Evolutionary conservation across 2,329 filamentous ascomycete genomes (phyloP).

Genomic region (Aspergillus luchuensis): DNA sequence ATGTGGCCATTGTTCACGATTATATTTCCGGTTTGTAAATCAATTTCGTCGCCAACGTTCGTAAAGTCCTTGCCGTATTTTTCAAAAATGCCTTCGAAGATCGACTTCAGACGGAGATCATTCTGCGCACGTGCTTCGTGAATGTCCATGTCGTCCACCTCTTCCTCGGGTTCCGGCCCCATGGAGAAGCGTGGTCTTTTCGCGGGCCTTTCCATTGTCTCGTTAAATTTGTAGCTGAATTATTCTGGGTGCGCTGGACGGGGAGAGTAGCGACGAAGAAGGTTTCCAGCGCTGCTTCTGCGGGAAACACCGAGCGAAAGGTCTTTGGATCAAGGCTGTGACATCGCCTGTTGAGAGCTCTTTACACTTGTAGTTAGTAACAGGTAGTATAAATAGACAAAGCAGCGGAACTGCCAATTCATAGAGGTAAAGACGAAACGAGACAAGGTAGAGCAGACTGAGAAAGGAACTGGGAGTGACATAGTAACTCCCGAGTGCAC

Average conservation of each 20-base stretch:
- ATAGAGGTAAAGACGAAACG: not conserved
- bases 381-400: not conserved
- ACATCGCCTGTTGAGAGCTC: not conserved
- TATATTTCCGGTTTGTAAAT: constrained; percentile 76
- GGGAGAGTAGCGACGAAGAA: not conserved
- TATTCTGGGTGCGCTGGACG: not conserved
- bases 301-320: not conserved
- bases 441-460: not conserved
- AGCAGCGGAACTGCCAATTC: not conserved
- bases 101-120: constrained; percentile 73
- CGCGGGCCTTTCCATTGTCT: constrained; percentile 37
- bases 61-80: constrained; percentile 86
- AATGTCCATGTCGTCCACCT: constrained; percentile 53
- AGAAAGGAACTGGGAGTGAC: not conserved
- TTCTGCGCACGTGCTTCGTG: constrained; percentile 66
- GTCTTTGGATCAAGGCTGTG: not conserved
- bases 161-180: constrained; percentile 25
- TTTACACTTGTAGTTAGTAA: not conserved
- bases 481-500: not conserved
- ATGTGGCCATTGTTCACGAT: constrained; percentile 92
- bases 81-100: constrained; percentile 83
- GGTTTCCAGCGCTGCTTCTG: not conserved
- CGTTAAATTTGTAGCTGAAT: not conserved
- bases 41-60: constrained; percentile 84
- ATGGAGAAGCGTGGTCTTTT: constrained; percentile 62